phyloP scores from a whole-genome alignment of 2,329 filamentous ascomycete species.

The Thelonectria discophora region DNA sequence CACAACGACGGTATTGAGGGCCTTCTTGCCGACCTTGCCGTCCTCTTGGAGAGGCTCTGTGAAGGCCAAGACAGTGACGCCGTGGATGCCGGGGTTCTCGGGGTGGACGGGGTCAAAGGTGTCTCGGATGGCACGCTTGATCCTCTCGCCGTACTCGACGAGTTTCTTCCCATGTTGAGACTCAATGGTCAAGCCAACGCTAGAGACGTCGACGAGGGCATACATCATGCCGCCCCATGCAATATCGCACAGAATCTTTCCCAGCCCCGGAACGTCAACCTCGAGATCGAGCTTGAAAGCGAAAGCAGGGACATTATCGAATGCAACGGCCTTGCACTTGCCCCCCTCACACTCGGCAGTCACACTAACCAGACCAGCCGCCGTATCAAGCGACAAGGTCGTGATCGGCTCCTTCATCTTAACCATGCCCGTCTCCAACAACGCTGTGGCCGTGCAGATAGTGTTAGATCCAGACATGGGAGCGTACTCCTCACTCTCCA shows the following conservation, averaged over 20 bases:
- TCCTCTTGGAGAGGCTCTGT: conserved; percentile 47
- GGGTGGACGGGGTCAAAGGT: conserved; percentile 52
- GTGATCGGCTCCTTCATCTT: conserved; percentile 56
- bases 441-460: conserved; percentile 54
- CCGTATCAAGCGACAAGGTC: conserved; percentile 52
- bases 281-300: conserved; percentile 50
- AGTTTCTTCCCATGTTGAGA: conserved; percentile 47
- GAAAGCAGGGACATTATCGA: conserved; percentile 57
- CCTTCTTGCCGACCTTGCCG: conserved; percentile 39
- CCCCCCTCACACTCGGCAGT: conserved; percentile 53
- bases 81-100: conserved; percentile 52
- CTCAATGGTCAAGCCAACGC: conserved; percentile 48
- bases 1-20: conserved; percentile 54
- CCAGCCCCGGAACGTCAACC: conserved; percentile 53
- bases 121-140: conserved; percentile 51
- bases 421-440: conserved; percentile 59
- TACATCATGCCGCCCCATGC: conserved; percentile 60
- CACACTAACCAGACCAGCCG: conserved; percentile 53
- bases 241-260: conserved; percentile 52
- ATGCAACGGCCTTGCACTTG: conserved; percentile 55
- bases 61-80: conserved; percentile 51
- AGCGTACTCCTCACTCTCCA: conserved; percentile 57
- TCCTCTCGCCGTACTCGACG: conserved; percentile 52
- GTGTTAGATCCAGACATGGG: conserved; percentile 55
- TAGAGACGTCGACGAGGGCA: conserved; percentile 51